Evolutionary conservation across 2,329 filamentous ascomycete genomes (phyloP), one percentile per base, ranked within the genome.

Genomic region (Apiospora sp.): DNA sequence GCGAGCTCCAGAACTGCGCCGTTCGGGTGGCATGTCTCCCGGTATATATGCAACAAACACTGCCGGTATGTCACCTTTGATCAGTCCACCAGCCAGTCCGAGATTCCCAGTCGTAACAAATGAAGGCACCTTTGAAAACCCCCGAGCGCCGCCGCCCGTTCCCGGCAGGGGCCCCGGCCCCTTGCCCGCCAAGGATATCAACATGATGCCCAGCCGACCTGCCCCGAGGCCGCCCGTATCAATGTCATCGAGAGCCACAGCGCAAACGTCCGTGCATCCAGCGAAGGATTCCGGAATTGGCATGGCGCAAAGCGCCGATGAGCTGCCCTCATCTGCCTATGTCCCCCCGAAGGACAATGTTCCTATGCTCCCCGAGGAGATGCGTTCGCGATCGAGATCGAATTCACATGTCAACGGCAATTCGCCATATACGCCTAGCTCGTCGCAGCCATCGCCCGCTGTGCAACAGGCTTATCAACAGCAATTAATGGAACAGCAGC

Each of bases 81-180:
- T 92, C 78, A 96, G 94, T 79, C 94, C 95, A 76, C 93, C 94
- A 71, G 90, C 91, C 75, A 96, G 94, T 84, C 94, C 94, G 74
- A 91, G 94, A 81, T 97, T 97, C 85, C 95, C 95, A 81, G 87
- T 86, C 71, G 91, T 94, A 81, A 95, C 96, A 84, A 91, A 94
- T 84, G 92, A 95, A 88, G 93, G 94, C 81, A 98, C 94, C 86
- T 99, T 98, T 83, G 96, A 98, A 85, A 98, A 99, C 80, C 96
- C 96, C 68, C 91, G 96, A 80, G 94, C 96, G 24, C 94, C 96
- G 51, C 96, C 96, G 75, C 96, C 96, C 72, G 81, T 89, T 79
- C 82, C 83, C 67, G 86, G 86, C 68, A 84, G 87, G 72, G 84
- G 83, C 73, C 84, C 82, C 64, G 81, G 72, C 68, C 64, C 84